Evolutionary conservation across 441 rosid species (phyloP).

Genomic region (Pelargonium myrrhifolium): DNA sequence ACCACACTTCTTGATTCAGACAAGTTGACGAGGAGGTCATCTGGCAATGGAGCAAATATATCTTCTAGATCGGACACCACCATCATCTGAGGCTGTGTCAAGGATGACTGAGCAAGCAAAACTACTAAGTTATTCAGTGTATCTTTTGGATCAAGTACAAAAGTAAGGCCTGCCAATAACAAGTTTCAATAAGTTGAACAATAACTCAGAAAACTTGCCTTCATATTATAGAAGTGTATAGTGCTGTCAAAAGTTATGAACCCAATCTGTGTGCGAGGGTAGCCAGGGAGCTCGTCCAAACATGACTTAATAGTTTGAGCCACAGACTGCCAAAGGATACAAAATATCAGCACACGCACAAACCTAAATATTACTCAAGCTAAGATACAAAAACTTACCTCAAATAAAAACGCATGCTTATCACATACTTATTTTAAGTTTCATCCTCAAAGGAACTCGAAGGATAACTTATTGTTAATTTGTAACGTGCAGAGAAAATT

Average conservation of each 20-base stretch:
- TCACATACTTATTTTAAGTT: not conserved
- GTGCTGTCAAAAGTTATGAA: conserved; percentile 98
- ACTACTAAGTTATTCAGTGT: conserved; percentile 22
- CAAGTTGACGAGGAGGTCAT: conserved; percentile 97
- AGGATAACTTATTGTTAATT: too few relatives aligned
- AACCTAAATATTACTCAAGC: not conserved
- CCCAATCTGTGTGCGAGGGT: conserved; percentile 96
- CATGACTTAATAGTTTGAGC: conserved; percentile 92
- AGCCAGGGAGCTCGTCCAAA: conserved; percentile 91
- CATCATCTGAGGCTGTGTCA: conserved; percentile 99
- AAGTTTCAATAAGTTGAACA: conserved; percentile 12
- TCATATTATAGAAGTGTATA: conserved; percentile 92
- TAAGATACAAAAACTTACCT: not conserved
- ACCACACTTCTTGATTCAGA: conserved; percentile 93
- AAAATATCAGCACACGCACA: conserved; percentile 7
- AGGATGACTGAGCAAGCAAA: conserved; percentile 71
- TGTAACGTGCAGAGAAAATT: too few relatives aligned
- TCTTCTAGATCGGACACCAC: conserved; percentile 97
- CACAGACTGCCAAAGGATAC: conserved; percentile 47
- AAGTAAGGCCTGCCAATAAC: conserved; percentile 11
- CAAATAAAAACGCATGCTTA: not conserved
- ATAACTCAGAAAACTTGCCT: conserved; percentile 46
- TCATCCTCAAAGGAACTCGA: not conserved
- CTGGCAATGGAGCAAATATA: conserved; percentile 84
- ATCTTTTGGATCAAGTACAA: not conserved